A percentile compares a stretch with the other conserved stretches of the same genome.
Evolutionary conservation across 225 moss, liverwort and hornwort species (phyloP).

Genomic region (Neckera pumila): DNA sequence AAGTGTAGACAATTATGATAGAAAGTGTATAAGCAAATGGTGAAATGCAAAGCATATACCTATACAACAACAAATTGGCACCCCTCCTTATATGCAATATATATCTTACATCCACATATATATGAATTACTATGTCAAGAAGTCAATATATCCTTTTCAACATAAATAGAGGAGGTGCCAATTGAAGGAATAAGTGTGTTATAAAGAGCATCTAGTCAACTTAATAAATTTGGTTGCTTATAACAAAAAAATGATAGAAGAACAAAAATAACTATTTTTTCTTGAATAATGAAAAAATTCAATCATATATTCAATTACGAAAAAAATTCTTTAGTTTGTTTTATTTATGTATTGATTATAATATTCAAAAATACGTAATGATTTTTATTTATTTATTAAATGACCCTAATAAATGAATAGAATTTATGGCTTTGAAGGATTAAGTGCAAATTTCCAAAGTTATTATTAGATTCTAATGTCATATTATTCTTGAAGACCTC

Average conservation of each 20-base stretch:
- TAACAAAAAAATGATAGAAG: not conserved
- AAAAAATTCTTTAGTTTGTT: not conserved
- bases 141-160: not conserved
- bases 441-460: not conserved
- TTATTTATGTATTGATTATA: not conserved
- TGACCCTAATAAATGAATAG: too few relatives aligned
- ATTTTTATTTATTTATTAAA: not conserved
- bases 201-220: fast-evolving
- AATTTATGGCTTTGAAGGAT: not conserved
- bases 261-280: not conserved
- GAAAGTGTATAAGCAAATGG: not conserved
- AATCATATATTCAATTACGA: not conserved
- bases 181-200: too few relatives aligned
- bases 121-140: not conserved
- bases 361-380: not conserved
- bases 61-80: not conserved
- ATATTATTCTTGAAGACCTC: not conserved
- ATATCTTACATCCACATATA: not conserved
- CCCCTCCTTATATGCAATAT: fast-evolving
- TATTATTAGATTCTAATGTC: not conserved
- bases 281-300: not conserved
- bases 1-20: not conserved
- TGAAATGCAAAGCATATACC: too few relatives aligned
- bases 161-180: not conserved
- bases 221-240: fast-evolving